Base-by-base conservation (phyloP, 768 basidiomycete genomes). In the Holtermannia corniformis region DNA sequence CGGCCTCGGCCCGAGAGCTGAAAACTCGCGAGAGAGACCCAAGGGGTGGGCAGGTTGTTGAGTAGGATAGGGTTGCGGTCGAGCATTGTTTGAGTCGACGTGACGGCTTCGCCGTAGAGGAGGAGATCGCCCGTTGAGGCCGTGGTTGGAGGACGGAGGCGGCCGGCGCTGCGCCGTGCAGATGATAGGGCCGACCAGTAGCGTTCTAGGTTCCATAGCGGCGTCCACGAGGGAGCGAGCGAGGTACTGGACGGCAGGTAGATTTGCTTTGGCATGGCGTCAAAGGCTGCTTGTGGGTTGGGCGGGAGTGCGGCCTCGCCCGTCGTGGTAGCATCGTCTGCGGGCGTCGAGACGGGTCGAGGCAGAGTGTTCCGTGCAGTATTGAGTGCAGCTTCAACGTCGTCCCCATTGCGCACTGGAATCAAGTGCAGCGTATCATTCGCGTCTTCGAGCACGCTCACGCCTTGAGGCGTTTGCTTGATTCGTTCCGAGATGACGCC, bases 1-100 rank as follows among this genome's bases (percentile, higher is more conserved):
- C 95, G 81, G 0, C 93, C 93, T 46, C 92, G 78, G 4, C 88
- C 95, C 12, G 85, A 77, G 4, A 95, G 78, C 68, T 97, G 95
- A 60, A 83, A 82, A 0, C 87, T 84, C 0, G 91, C 92, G 28
- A 96, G 74, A 41, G 85, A 93, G 37, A 91, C 76, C 12, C 90
- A 61, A 0, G 91, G 90, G 0, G 82, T 74, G 1, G 87, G 86
- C 2, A 95, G 78, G 4, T 74, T 64, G 1, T 80, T 74, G 32
- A 92, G 77, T 16, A 95, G 74, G 11, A 73, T 77, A 5, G 82
- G 82, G 67, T 95, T 97, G 61, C 92, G 93, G 63, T 22, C 41
- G 16, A 16, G 42, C 1, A n/a, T 23, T 1, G 89, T 91, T 69
- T 97, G 95, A 0, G 93, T 97, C 60, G 87, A 91, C 1, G 89